Evolutionary conservation across 108 stramenopile genomes (phyloP).

Genomic region (Fragilariopsis cylindrus): DNA sequence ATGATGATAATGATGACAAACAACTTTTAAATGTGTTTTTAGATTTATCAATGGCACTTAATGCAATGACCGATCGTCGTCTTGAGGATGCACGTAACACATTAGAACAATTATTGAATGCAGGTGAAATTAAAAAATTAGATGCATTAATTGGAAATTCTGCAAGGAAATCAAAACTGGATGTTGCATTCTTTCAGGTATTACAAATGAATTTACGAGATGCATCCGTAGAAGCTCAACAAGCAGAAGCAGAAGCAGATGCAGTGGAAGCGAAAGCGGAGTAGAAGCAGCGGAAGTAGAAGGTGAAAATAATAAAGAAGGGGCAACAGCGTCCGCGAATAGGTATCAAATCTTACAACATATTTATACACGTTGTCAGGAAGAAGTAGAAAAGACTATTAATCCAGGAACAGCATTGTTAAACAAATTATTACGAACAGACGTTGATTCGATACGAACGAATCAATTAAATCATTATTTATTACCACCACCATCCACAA

Average conservation of each 20-base stretch:
- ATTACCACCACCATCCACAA: constrained; percentile 63
- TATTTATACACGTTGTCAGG: constrained; percentile 86
- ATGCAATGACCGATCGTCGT: constrained; percentile 51
- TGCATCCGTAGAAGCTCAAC: constrained; percentile 42
- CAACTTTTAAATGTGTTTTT: constrained; percentile 24
- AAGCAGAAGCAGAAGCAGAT: background rate
- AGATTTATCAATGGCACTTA: constrained; percentile 49
- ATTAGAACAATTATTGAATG: constrained; percentile 54
- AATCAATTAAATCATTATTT: constrained; percentile 80
- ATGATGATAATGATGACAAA: constrained; percentile 11
- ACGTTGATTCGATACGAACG: constrained; percentile 65
- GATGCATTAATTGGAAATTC: constrained; percentile 81
- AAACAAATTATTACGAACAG: constrained; percentile 80
- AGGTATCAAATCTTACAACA: constrained; percentile 77
- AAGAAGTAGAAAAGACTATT: constrained; percentile 82
- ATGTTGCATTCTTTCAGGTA: constrained; percentile 83
- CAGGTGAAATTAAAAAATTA: constrained; percentile 83
- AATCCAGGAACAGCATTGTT: constrained; percentile 76
- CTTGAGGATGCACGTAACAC: constrained; percentile 56
- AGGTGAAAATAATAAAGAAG: background rate
- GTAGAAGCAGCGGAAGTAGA: constrained; percentile 30
- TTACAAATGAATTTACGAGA: constrained; percentile 77
- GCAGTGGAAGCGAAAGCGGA: constrained; percentile 20
- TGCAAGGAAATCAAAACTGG: constrained; percentile 66
- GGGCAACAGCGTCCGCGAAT: constrained; percentile 37